Base-by-base conservation (phyloP, 1,284 basidiomycete species). In the Apiotrichum gracile region DNA sequence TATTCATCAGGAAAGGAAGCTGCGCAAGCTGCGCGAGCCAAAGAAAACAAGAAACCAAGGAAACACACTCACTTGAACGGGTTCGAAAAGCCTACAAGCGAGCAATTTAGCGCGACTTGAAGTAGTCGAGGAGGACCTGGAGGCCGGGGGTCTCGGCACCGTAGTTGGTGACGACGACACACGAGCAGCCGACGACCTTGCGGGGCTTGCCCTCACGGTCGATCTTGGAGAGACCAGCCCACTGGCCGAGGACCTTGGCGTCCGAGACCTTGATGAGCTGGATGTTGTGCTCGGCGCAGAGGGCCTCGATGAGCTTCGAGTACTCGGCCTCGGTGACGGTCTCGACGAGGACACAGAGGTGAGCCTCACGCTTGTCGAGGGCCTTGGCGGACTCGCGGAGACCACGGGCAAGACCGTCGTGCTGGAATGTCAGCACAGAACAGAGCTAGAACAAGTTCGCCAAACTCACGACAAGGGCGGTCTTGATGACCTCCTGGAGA, bases 291-390 rank as follows among this genome's bases (percentile, higher is more conserved):
- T 97, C 93, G 66, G 91, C 90, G 78, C 94, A 97, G 74, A 97
- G 90, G 51, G 93, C 94, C 81, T 97, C 93, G 67, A 97, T 96
- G 81, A 98, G 90, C 83, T 97, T 97, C 83, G 97, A 88, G 85
- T 98, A 97, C 80, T 97, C 94, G 68, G 92, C 90, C 81, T 97
- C 94, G 59, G 88, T 94, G 83, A 92, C 96, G 58, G 91, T 92
- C 85, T 98, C 94, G 76, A 97, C 92, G 73, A 98, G 87, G 61
- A 98, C 93, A 80, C 94, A 97, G 57, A 98, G 84, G 79, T 97
- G 94, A 55, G 94, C 94, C 83, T 96, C 90, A 70, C 92, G 88
- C 81, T 93, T 93, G 85, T 98, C 94, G 63, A 98, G 83, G 58
- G 94, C 91, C 83, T 98, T 98, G 74, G 94, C 88, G 73, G 85